Evolutionary conservation across 2,329 filamentous ascomycete species (phyloP), one percentile per base, ranked within the genome.

Genomic region (Tolypocladium amazonense): DNA sequence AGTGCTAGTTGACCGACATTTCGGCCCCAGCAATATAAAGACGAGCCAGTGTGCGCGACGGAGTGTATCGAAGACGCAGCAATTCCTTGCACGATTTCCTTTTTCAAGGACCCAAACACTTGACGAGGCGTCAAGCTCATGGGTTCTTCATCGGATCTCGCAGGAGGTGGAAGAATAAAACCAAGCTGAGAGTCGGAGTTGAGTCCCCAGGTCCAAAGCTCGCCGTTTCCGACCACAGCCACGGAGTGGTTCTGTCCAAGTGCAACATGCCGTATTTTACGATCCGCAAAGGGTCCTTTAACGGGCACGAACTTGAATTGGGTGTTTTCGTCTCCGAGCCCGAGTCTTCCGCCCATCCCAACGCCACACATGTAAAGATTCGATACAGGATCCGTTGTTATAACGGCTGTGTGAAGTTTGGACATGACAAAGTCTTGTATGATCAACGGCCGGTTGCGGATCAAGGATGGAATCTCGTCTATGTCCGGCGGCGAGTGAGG

Each of bases 351-450:
- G 59, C 92, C 92, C 50, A 90, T 88, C 0, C 94, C 94, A 70
- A 97, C 89, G 2, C 94, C 94, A 70, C 91, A 96, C 65, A 97
- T 82, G 71, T 96, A 96, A 4, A 99, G 79, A 68, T 99, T 99
- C 0, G 90, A 90, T 57, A 93, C 85, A 0, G 90, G 88, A 66
- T 97, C 94, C 1, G 85, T 85, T 0, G 94, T 97, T 37, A 99
- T 73, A 43, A 99, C 84, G 1, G 92, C 93, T 18, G 89, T 96
- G 67, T 96, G 92, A 1, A 97, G 77, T 71, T 99, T 99, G 1
- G 92, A 92, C 79, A 99, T 87, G 60, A 86, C 83, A 2, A 95
- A 85, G 70, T 96, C 90, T 65, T 89, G 88, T 39, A 96, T 88
- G 25, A 87, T 76, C 27, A 97, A 77, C 0, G 90, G 88, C 7